Evolutionary conservation across 2,329 filamentous ascomycete genomes (phyloP).

Genomic region (Aspergillus oerlinghausenensis): DNA sequence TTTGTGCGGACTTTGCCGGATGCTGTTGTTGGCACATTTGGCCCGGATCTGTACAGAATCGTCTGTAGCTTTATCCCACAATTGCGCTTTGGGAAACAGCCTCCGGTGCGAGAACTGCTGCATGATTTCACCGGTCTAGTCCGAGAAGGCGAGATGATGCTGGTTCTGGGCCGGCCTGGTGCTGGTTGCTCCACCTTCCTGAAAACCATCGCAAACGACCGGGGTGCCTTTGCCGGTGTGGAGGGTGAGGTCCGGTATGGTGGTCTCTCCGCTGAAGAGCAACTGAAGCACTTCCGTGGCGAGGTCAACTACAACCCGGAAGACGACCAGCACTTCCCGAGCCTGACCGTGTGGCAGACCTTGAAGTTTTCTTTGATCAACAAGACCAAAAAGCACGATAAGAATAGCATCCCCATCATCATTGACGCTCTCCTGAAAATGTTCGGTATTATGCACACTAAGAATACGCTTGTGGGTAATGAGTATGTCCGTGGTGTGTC

Average conservation of each 20-base stretch:
- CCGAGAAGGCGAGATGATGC: conserved; percentile 66
- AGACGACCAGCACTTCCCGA: conserved; percentile 70
- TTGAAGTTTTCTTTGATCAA: conserved; percentile 69
- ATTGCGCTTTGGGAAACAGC: conserved; percentile 45
- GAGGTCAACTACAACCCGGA: conserved; percentile 77
- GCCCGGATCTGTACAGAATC: conserved; percentile 69
- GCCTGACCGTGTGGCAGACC: conserved; percentile 72
- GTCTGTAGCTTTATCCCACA: conserved; percentile 52
- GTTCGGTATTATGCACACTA: conserved; percentile 73
- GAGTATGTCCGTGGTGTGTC: conserved; percentile 68
- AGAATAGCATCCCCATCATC: conserved; percentile 62
- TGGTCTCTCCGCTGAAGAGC: conserved; percentile 63
- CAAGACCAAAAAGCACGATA: conserved; percentile 66
- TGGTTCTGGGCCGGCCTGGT: conserved; percentile 68
- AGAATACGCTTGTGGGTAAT: conserved; percentile 71
- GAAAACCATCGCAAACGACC: conserved; percentile 69
- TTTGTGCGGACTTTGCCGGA: conserved; percentile 70
- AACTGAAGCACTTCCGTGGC: conserved; percentile 64
- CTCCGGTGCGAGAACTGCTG: conserved; percentile 53
- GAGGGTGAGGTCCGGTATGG: conserved; percentile 68
- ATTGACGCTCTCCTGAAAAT: conserved; percentile 68
- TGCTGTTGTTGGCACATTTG: conserved; percentile 72
- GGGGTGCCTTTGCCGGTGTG: conserved; percentile 60
- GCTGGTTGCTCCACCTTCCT: conserved; percentile 73
- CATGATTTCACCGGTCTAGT: conserved; percentile 65